Conservation (phyloP, 176 grass and related monocot genomes). For the Eragrostis curvula region DNA sequence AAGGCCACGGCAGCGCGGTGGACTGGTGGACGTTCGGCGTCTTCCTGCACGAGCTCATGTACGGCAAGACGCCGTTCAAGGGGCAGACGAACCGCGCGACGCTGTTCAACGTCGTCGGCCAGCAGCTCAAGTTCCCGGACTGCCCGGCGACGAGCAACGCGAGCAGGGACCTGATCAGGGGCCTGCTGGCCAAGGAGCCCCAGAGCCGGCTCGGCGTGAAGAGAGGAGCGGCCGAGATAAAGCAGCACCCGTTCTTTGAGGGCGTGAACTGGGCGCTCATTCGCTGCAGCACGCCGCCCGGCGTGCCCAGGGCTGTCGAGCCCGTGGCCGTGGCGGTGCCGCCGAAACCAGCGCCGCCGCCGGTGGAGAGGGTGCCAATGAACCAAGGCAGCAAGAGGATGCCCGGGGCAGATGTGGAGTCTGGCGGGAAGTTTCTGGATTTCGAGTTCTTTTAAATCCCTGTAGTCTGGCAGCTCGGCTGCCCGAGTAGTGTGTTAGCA, state of each 20-base stretch:
- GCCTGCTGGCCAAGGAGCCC: constrained; percentile 68
- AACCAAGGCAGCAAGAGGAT: constrained; percentile 53
- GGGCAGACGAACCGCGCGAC: constrained; percentile 70
- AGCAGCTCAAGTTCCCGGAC: constrained; percentile 73
- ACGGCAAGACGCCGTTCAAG: constrained; percentile 78
- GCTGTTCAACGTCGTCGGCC: constrained; percentile 75
- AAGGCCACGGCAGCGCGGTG: constrained; percentile 78
- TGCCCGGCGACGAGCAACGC: constrained; percentile 60
- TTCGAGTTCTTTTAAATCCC: constrained; percentile 67
- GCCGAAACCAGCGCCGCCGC: constrained; percentile 5
- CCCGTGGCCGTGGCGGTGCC: not conserved
- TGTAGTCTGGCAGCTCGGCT: not conserved
- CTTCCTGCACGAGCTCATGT: constrained; percentile 79
- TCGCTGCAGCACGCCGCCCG: constrained; percentile 70
- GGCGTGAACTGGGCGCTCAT: constrained; percentile 80
- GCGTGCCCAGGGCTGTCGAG: constrained; percentile 58
- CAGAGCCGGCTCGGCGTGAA: constrained; percentile 64
- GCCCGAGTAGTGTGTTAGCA: not conserved
- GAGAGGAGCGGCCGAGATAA: constrained; percentile 69
- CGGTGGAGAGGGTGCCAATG: constrained; percentile 34
- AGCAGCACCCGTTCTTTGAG: constrained; percentile 74
- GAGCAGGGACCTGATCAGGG: constrained; percentile 58
- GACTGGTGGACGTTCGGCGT: constrained; percentile 83
- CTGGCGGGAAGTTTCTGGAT: constrained; percentile 66
- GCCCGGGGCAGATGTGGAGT: constrained; percentile 36